Evolutionary conservation across 2,329 filamentous ascomycete species (phyloP).

Genomic region (Didymella pinodella): DNA sequence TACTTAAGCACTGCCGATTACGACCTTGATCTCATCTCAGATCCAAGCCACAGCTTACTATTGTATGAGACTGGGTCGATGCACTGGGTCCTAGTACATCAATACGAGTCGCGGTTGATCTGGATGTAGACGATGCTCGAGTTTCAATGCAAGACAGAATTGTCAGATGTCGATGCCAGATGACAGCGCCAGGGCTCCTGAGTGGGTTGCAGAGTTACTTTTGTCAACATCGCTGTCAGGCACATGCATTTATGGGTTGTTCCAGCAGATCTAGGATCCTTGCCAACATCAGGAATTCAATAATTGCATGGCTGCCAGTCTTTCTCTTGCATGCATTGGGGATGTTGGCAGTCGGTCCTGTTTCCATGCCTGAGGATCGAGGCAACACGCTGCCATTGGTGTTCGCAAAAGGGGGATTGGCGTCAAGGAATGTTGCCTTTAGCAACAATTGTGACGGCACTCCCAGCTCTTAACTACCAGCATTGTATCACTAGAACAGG

Average conservation of each 20-base stretch:
- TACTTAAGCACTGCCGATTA: constrained; percentile 2
- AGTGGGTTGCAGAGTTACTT: background rate
- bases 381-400: background rate
- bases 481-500: background rate
- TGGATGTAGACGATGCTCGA: background rate
- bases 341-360: background rate
- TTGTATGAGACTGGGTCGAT: constrained; percentile 24
- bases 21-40: constrained; percentile 6
- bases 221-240: background rate
- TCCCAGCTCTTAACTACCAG: constrained; percentile 1
- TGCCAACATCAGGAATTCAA: background rate
- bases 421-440: constrained; percentile 1
- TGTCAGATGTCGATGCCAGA: background rate
- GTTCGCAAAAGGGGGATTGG: constrained; percentile 10
- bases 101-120: background rate
- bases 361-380: background rate
- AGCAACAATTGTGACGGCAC: background rate
- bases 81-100: constrained; percentile 8
- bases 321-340: background rate
- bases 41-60: constrained; percentile 14
- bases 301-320: background rate
- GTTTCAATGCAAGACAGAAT: background rate
- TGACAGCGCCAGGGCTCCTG: background rate
- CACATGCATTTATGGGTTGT: background rate
- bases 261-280: background rate